phyloP scores from a whole-genome alignment of 371 early-diverging fungal genomes.

The Dichotomocladium elegans region DNA sequence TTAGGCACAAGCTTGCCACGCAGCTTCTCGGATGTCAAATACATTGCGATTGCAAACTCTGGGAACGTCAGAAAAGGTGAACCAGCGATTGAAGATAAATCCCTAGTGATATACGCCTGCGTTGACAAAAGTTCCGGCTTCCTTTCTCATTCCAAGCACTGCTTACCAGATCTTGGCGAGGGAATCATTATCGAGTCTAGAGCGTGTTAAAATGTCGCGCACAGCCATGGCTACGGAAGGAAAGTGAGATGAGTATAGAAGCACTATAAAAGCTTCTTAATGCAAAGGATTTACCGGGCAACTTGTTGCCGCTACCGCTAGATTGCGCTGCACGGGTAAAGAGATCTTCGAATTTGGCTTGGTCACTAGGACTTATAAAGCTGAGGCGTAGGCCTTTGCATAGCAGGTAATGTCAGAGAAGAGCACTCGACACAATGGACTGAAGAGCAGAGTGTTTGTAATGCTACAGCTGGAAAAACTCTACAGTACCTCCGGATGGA shows the following conservation, averaged over 20 bases:
- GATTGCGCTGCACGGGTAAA: constrained; percentile 35
- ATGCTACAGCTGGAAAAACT: too few species aligned
- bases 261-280: too few species aligned
- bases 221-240: constrained; percentile 29
- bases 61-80: constrained; percentile 48
- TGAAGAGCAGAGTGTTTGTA: too few species aligned
- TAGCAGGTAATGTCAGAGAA: too few species aligned
- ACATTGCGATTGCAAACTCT: constrained; percentile 62
- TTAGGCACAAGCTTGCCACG: constrained; percentile 39
- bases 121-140: background rate
- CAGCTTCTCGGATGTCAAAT: constrained; percentile 43
- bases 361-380: constrained; percentile 43
- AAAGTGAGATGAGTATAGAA: background rate
- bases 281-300: constrained; percentile 44
- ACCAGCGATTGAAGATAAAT: constrained; percentile 39
- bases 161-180: constrained; percentile 48
- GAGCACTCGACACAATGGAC: too few species aligned
- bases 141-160: background rate
- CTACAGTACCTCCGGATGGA: too few species aligned
- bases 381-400: constrained; percentile 47
- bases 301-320: constrained; percentile 28
- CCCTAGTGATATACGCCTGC: constrained; percentile 22
- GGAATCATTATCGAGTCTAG: constrained; percentile 41
- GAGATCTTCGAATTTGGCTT: constrained; percentile 42
- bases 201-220: constrained; percentile 35